Evolutionary conservation across 345 rosid species (phyloP), one percentile per base, ranked within the genome.

Genomic region (Iberis pinnata): DNA sequence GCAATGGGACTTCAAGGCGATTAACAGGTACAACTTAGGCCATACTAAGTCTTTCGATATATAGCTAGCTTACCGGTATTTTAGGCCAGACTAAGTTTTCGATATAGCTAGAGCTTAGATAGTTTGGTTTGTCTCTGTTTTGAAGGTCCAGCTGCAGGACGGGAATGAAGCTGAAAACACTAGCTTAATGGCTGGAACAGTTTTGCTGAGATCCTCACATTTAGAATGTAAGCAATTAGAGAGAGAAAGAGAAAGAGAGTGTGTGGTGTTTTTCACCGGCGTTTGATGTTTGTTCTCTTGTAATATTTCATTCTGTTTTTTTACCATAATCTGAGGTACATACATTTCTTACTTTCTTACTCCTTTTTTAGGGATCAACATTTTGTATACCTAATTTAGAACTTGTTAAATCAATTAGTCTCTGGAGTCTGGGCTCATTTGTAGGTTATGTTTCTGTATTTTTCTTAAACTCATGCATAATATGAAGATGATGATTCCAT

Each of bases 1-100:
- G 80, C 64, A 73, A 75, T 56, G 82, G 76, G 49, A 65, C 72
- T 38, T 22, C 73, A 24, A 59, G 76, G 50, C 72, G 77, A 61
- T 64, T 78, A 64, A 49, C 81, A 68, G 76, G 90, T 80, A 66
- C 53, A 17, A 20, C 19, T 18, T 63, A 53, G 2, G 17, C 42
- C 68, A 16, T 32, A 49, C 26, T 49, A 9, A 49, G 57, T 56
- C 18, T 29, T 54, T 2, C 8, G n/a, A n/a, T n/a, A 63, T 13
- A 31, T 46, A 63, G 60, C 54, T 53, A n/a, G n/a, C n/a, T n/a
- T n/a, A n/a, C n/a, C n/a, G n/a, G n/a, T n/a, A n/a, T n/a, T n/a
- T n/a, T n/a, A n/a, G n/a, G n/a, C n/a, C n/a, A n/a, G n/a, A n/a
- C n/a, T n/a, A n/a, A n/a, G n/a, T n/a, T n/a, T n/a, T n/a, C n/a